A percentile compares a stretch with the other conserved stretches of the same genome.
These are phyloP conservation scores for Voacanga thouarsii DNA, from an alignment of 257 asterid species.

Conservation along the genomic window DNA sequence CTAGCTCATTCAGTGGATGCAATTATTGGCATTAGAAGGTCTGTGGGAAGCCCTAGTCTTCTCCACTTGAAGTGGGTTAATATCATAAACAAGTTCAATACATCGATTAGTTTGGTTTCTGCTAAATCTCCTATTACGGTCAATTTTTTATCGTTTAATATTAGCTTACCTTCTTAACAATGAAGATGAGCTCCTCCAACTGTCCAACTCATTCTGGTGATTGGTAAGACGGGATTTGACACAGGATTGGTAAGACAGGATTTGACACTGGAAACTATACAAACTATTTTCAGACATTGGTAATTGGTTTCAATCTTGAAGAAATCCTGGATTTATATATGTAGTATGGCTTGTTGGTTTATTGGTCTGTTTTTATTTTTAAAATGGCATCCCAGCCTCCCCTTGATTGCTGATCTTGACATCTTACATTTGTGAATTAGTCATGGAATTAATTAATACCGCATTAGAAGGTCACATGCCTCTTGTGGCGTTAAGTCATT, in stretches of 20 bases:
- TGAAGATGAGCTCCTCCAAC: background rate
- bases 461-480: background rate
- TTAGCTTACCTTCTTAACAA: background rate
- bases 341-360: background rate
- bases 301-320: background rate
- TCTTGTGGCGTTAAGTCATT: slow-evolving; percentile 5
- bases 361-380: background rate
- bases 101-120: background rate
- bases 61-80: background rate
- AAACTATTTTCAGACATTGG: background rate
- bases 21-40: slow-evolving; percentile 4
- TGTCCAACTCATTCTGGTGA: background rate
- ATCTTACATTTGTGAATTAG: background rate
- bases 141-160: background rate
- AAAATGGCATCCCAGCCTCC: slow-evolving; percentile 8
- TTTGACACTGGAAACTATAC: background rate
- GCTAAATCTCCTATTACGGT: background rate
- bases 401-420: background rate
- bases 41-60: background rate
- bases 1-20: slow-evolving; percentile 7
- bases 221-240: background rate
- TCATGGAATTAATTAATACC: slow-evolving; percentile 4
- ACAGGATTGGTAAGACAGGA: background rate
- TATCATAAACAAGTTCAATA: background rate
- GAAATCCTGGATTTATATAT: background rate